phyloP scores from a whole-genome alignment of 495 filamentous ascomycete species.

The Talaromyces borbonicus region DNA sequence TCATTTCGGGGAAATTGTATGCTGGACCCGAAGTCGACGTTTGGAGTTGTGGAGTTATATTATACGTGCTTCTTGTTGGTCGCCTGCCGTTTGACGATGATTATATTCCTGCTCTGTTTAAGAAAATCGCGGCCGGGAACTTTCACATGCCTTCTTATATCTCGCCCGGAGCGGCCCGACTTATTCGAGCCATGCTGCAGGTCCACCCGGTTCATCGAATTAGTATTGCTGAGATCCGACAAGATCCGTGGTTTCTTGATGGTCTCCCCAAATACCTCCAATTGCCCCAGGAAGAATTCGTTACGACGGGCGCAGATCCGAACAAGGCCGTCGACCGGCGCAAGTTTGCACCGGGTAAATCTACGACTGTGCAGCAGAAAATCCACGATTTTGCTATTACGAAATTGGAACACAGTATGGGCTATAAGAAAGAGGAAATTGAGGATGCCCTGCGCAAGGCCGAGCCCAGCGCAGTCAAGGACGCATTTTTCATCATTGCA shows the following conservation, averaged over 20 bases:
- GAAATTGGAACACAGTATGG: slow-evolving; percentile 96
- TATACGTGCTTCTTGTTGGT: slow-evolving; percentile 90
- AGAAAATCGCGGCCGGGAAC: slow-evolving; percentile 81
- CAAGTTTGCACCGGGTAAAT: slow-evolving; percentile 67
- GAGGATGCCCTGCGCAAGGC: slow-evolving; percentile 84
- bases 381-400: slow-evolving; percentile 85
- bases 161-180: slow-evolving; percentile 66
- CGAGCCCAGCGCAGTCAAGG: slow-evolving; percentile 95
- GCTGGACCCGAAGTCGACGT: slow-evolving; percentile 97
- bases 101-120: slow-evolving; percentile 78
- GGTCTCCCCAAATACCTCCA: slow-evolving; percentile 77
- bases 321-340: slow-evolving; percentile 78
- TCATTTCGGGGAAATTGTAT: slow-evolving; percentile 95
- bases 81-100: slow-evolving; percentile 95
- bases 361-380: slow-evolving; percentile 69
- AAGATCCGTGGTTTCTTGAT: slow-evolving; percentile 90
- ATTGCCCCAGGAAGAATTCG: slow-evolving; percentile 84
- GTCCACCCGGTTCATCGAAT: slow-evolving; percentile 91
- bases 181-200: slow-evolving; percentile 90
- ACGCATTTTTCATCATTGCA: slow-evolving; percentile 93
- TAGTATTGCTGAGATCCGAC: slow-evolving; percentile 84
- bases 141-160: slow-evolving; percentile 86
- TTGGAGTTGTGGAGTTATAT: slow-evolving; percentile 97
- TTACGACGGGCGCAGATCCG: slow-evolving; percentile 84
- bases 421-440: slow-evolving; percentile 89